Evolutionary conservation across 441 rosid species (phyloP), one percentile per base, ranked within the genome.

Genomic region (Bruguiera hainesii): DNA sequence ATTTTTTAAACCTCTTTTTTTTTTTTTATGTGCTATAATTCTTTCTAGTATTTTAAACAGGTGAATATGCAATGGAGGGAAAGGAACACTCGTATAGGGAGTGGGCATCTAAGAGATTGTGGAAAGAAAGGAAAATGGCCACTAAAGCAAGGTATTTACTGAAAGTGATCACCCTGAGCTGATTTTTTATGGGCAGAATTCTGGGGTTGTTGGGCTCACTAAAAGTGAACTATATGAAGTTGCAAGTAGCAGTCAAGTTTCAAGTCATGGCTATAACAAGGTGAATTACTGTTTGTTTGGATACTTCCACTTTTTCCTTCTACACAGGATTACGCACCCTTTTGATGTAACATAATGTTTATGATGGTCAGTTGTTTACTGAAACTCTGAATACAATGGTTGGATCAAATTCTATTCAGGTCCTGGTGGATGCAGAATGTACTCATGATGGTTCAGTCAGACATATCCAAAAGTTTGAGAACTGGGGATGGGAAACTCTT

Each of bases 371-470:
- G 6, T 3, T 64, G 48, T 19, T 25, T 73, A 39, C 37, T 46
- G 7, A 73, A 4, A 39, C 8, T 35, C 60, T 4, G 30, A 63
- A 53, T 59, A 52, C 50, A 64, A 66, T 61, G 51, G 60, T n/a
- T 64, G 5, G 61, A 71, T 79, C 56, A 42, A 42, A 68, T 66
- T 60, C 67, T 33, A 56, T 79, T 72, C 82, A 93, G 97, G 92
- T 94, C 55, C 96, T 94, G 48, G 98, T 94, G 62, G 98, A 94
- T 83, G 98, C 98, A 57, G 98, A 91, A 71, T 94, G 97, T 79
- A 94, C 97, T 64, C 98, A 91, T 76, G 98, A 94, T 77, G 98
- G 98, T 18, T 94, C 98, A 31, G 79, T 91, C 60, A 84, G 78
- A 71, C 97, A 91, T 72, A 76, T 94, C 67, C 97, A 91, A 70